Evolutionary conservation across 805 yeast species (phyloP).

Genomic region (Candida peoriensis): DNA sequence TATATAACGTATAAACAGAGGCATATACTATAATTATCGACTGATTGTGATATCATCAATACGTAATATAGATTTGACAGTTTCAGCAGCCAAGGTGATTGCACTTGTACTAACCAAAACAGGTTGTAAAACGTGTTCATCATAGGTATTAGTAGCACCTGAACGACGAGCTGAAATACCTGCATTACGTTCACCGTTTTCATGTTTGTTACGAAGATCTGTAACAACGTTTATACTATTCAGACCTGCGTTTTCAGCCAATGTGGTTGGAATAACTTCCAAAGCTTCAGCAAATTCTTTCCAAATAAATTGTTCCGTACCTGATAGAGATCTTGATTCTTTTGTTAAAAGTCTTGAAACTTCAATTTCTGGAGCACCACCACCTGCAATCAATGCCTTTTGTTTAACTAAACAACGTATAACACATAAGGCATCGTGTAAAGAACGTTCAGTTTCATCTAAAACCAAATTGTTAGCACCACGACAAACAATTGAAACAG

Average conservation of each 20-base stretch:
- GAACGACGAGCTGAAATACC: slow-evolving; percentile 94
- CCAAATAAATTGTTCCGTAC: slow-evolving; percentile 64
- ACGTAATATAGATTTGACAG: slow-evolving; percentile 91
- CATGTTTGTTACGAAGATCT: slow-evolving; percentile 86
- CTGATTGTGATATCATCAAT: slow-evolving; percentile 96
- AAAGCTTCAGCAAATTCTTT: slow-evolving; percentile 76
- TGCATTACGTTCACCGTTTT: slow-evolving; percentile 84
- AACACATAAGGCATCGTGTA: slow-evolving; percentile 94
- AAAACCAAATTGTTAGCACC: slow-evolving; percentile 89
- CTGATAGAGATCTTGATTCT: slow-evolving; percentile 86
- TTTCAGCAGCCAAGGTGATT: slow-evolving; percentile 89
- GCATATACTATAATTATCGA: slow-evolving; percentile 42
- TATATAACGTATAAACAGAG: slow-evolving; percentile 7
- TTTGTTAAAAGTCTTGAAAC: slow-evolving; percentile 95
- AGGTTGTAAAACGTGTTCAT: slow-evolving; percentile 95
- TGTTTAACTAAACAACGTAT: slow-evolving; percentile 82
- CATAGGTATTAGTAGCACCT: slow-evolving; percentile 84
- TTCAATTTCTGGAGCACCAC: slow-evolving; percentile 98
- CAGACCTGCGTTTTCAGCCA: slow-evolving; percentile 96
- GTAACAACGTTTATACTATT: slow-evolving; percentile 92
- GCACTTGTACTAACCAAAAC: slow-evolving; percentile 93
- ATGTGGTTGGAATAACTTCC: slow-evolving; percentile 89
- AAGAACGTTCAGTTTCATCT: slow-evolving; percentile 95
- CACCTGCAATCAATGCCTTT: slow-evolving; percentile 95
- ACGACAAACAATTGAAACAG: slow-evolving; percentile 87